Base-by-base conservation (phyloP, 2,329 filamentous ascomycete genomes). In the Ophiosphaerella narmari region DNA sequence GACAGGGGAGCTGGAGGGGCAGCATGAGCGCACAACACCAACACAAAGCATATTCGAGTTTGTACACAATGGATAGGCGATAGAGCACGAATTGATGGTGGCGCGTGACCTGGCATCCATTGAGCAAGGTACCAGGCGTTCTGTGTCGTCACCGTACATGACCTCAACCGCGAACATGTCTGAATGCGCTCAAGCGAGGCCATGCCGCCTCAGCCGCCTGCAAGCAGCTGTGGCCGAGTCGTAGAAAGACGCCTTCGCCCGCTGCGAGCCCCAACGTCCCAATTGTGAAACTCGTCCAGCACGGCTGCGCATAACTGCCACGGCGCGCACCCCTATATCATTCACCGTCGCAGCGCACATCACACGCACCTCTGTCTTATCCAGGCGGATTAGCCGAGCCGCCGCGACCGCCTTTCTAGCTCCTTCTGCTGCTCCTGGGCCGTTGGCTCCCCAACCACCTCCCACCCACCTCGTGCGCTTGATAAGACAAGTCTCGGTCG, bases 401-500 rank as follows among this genome's bases (percentile, higher is more conserved):
- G 60, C 59, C 57, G 61, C 57, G 38, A 54, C 54, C 48, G 59
- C 53, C 55, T 48, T 51, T 52, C 59, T 59, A 61, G 55, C 63
- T 59, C 47, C 53, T 45, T 59, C 56, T 43, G 50, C 54, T 57
- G 52, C 63, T 65, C 60, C 67, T 68, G 55, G 52, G 46, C 54
- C 49, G 49, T 53, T 29, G 56, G 55, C 57, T 50, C 51, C 51
- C 63, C 60, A 59, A 55, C 64, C 63, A 57, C 63, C 63, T 57
- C 54, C 41, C 50, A 52, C 48, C 50, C 45, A 54, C 56, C 47
- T 52, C 48, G 50, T 50, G 55, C 58, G 44, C 49, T 18, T 31
- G 34, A 47, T 53, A 50, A 66, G 61, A 66, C 65, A 64, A 37
- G 62, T 68, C 63, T 68, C 59, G 62, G 51, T 57, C 58, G 48